These are phyloP conservation scores for Centaurea solstitialis DNA, from an alignment of 129 eudicot species.

Conservation along the genomic window DNA sequence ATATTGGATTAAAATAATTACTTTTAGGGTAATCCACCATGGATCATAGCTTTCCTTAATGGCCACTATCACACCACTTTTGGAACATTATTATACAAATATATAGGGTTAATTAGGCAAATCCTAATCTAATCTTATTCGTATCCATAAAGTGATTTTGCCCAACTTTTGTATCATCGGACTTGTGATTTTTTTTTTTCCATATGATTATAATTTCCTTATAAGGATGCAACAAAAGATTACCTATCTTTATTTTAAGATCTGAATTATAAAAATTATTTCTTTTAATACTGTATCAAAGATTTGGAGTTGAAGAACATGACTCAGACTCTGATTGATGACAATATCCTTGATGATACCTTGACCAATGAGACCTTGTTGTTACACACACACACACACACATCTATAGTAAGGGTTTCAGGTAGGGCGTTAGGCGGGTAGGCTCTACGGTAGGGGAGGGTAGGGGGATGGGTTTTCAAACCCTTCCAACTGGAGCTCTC, in stretches of 20 bases:
- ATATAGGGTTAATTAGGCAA: slow-evolving; percentile 10
- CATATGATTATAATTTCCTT: slow-evolving; percentile 6
- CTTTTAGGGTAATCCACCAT: slow-evolving; percentile 1
- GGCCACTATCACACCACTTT: slow-evolving; percentile 23
- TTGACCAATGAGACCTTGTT: too few relatives aligned
- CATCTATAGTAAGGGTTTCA: too few relatives aligned
- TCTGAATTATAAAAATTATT: too few relatives aligned
- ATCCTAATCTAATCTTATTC: not conserved
- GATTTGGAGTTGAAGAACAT: too few relatives aligned
- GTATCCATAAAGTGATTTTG: slow-evolving; percentile 10
- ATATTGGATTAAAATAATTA: not conserved
- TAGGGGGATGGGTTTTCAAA: too few relatives aligned
- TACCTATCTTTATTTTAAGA: not conserved
- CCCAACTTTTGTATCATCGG: not conserved
- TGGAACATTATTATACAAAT: not conserved
- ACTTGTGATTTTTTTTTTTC: not conserved
- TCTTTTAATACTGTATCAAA: too few relatives aligned
- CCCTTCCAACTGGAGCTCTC: too few relatives aligned
- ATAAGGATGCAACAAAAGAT: not conserved
- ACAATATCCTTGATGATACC: too few relatives aligned
- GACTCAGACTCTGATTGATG: too few relatives aligned
- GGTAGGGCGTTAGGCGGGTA: too few relatives aligned
- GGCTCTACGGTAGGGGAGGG: too few relatives aligned
- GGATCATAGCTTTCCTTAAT: not conserved
- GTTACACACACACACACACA: too few relatives aligned